A percentile compares a stretch with the other conserved stretches of the same genome.
Conservation (phyloP, 805 yeast species). For the Brettanomyces custersianus region DNA sequence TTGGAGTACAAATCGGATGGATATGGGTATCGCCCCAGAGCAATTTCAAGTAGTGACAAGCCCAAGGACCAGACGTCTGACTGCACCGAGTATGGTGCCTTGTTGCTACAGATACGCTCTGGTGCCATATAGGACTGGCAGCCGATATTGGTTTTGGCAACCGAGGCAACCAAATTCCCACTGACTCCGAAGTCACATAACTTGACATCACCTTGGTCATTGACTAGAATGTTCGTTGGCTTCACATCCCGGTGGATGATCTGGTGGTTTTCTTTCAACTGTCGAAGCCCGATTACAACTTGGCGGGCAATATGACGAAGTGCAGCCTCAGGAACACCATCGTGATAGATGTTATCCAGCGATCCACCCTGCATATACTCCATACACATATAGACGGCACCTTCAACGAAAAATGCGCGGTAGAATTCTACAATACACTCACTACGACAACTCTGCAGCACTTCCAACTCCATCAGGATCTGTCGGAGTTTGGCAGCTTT, state of each 20-base stretch:
- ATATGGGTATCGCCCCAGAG: conserved; percentile 90
- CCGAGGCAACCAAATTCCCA: conserved; percentile 88
- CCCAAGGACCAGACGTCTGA: conserved; percentile 96
- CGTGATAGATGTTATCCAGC: conserved; percentile 72
- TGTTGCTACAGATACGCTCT: conserved; percentile 87
- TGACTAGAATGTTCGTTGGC: conserved; percentile 87
- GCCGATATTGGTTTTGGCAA: conserved; percentile 93
- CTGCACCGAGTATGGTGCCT: conserved; percentile 77
- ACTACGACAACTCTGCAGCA: conserved; percentile 82
- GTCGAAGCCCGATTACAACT: conserved; percentile 73
- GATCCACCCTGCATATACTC: conserved; percentile 98
- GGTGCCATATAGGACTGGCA: conserved; percentile 99
- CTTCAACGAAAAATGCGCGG: conserved; percentile 96
- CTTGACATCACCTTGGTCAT: conserved; percentile 72
- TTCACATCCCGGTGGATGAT: conserved; percentile 95
- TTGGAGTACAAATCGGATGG: conserved; percentile 89
- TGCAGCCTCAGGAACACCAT: conserved; percentile 68
- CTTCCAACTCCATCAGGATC: conserved; percentile 91
- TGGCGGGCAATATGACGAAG: conserved; percentile 73
- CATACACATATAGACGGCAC: conserved; percentile 97
- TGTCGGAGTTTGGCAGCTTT: conserved; percentile 93
- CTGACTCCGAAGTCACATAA: conserved; percentile 94
- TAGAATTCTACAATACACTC: conserved; percentile 92
- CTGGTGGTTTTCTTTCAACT: conserved; percentile 81
- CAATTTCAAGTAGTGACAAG: conserved; percentile 74